Base-by-base conservation (phyloP, 257 asterid species). In the Solanum ahanhuiri region DNA sequence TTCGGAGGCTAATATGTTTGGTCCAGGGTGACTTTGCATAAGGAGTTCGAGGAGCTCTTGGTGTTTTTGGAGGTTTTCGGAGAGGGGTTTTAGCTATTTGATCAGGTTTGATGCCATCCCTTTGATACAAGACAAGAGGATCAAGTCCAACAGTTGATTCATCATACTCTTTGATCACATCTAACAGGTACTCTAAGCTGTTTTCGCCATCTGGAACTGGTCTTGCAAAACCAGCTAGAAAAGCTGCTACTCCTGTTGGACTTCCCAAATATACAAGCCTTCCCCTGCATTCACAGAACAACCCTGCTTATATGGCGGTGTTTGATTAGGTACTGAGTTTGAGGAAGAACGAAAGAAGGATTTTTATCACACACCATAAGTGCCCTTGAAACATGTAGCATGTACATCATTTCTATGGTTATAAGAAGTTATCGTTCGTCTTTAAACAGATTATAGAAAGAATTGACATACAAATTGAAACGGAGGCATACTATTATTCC, bases 141-240 rank as follows among this genome's bases (percentile, higher is more conserved):
- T 95, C 96, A 25, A 95, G 94, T 7, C 98, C 98, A 1, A 93
- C 79, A 1, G 93, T 93, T 10, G 98, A 94, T 88, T 91, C 97
- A 12, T 94, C 97, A 39, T 95, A 95, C 89, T 94, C 98, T 88
- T 93, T 95, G 91, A 95, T 95, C 84, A 95, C 98, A 54, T 95
- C 98, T 3, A 95, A 89, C 63, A 95, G 96, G 85, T 95, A 93
- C 69, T 95, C 97, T 12, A 95, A 15, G 90, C 90, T 89, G 91
- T 93, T 95, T 89, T 93, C 98, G 5, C 93, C 96, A 35, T 95
- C 98, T 35, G 98, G 98, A 77, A 94, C 95, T 8, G 95, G 94
- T 82, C 97, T 91, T 83, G 89, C 94, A 66, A 95, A 95, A 83
- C 95, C 98, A 33, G 93, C 86, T 8, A 95, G 93, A 85, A 88